A percentile compares a stretch with the other conserved stretches of the same genome.
phyloP scores from a whole-genome alignment of 176 grass and related monocot species.

The Microstegium vimineum region DNA sequence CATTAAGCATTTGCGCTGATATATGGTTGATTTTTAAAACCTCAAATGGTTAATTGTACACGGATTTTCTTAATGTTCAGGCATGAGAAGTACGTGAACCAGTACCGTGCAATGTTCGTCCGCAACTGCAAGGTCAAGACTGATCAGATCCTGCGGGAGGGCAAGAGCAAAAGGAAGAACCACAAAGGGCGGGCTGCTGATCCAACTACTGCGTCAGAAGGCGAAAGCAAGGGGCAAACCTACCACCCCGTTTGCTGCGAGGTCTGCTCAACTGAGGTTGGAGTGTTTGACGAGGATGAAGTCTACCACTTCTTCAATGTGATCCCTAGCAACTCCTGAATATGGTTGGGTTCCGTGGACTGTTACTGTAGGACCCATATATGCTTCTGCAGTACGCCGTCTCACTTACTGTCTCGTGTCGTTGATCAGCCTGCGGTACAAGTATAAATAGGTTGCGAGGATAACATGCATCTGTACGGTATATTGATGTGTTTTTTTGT shows the following conservation, averaged over 20 bases:
- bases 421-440: neutral
- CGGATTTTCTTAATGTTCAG: conserved; percentile 34
- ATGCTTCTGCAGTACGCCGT: neutral
- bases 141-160: too few species aligned
- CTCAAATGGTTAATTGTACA: neutral
- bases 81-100: conserved; percentile 86
- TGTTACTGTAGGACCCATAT: neutral
- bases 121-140: conserved; percentile 75
- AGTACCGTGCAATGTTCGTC: conserved; percentile 92
- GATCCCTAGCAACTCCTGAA: conserved; percentile 79
- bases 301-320: conserved; percentile 98
- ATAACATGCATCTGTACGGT: neutral
- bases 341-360: neutral
- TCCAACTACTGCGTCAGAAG: conserved; percentile 29
- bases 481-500: neutral
- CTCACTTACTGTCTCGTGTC: too few species aligned
- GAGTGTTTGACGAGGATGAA: conserved; percentile 80
- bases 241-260: conserved; percentile 75
- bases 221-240: conserved; percentile 20
- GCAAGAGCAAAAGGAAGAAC: too few species aligned
- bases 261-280: conserved; percentile 89
- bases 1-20: neutral
- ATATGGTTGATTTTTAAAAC: neutral
- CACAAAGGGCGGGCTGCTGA: neutral
- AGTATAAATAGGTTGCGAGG: neutral